A percentile compares a stretch with the other conserved stretches of the same genome.
Evolutionary conservation across 768 basidiomycete genomes (phyloP).

Genomic region (Pulveroboletus sp.): DNA sequence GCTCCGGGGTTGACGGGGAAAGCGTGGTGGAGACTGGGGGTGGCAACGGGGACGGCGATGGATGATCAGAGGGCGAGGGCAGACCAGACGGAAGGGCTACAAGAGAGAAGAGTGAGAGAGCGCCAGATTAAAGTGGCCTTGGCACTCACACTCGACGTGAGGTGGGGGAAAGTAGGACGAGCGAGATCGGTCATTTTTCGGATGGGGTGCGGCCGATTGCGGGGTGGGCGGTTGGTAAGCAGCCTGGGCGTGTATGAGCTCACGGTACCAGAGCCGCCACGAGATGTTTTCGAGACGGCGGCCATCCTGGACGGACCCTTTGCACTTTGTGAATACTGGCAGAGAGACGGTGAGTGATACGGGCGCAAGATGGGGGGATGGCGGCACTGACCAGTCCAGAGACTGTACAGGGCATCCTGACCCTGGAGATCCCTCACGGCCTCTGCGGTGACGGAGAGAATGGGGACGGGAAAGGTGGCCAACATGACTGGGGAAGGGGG

Average conservation of each 20-base stretch:
- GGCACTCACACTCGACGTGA: slow-evolving; percentile 14
- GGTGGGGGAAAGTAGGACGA: slow-evolving; percentile 28
- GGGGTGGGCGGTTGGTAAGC: slow-evolving; percentile 29
- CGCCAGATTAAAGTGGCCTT: slow-evolving; percentile 10
- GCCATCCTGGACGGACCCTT: slow-evolving; percentile 77
- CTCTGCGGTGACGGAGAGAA: slow-evolving; percentile 64
- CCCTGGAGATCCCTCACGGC: slow-evolving; percentile 68
- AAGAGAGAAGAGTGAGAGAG: slow-evolving; percentile 12
- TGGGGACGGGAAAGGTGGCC: slow-evolving; percentile 54
- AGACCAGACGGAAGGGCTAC: slow-evolving; percentile 24
- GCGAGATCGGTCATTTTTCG: slow-evolving; percentile 20
- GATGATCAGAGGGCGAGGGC: slow-evolving; percentile 29
- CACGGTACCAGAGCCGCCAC: slow-evolving; percentile 81
- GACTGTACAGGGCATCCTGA: slow-evolving; percentile 58
- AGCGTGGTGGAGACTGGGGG: slow-evolving; percentile 12
- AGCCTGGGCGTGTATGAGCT: slow-evolving; percentile 42
- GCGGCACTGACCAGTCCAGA: slow-evolving; percentile 60
- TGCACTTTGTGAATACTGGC: slow-evolving; percentile 83
- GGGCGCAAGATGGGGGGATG: background rate
- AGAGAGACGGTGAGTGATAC: slow-evolving; percentile 7
- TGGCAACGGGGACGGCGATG: slow-evolving; percentile 28
- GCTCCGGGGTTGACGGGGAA: slow-evolving; percentile 29
- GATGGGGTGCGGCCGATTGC: slow-evolving; percentile 18
- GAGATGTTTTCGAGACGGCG: slow-evolving; percentile 81
- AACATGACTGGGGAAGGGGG: slow-evolving; percentile 38